A percentile compares a stretch with the other conserved stretches of the same genome.
Conservation (phyloP, 768 basidiomycete genomes). For the Pholiota conissans region DNA sequence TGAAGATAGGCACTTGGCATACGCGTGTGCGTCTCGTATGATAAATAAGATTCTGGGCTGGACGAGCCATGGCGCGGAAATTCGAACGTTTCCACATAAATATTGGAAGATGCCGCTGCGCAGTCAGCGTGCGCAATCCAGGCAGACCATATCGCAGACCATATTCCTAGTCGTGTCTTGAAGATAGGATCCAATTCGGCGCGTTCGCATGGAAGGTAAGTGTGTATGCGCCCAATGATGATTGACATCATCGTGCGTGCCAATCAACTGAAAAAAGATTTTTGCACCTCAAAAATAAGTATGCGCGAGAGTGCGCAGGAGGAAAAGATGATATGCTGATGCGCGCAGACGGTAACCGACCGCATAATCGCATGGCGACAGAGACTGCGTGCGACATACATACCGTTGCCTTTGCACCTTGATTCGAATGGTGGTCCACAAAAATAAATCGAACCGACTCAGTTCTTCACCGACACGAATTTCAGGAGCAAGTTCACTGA, state of each 20-base stretch:
- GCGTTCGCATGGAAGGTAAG: too few relatives aligned
- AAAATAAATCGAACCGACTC: not conserved
- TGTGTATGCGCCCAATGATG: not conserved
- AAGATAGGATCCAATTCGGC: too few relatives aligned
- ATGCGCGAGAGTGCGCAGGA: not conserved
- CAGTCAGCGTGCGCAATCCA: too few relatives aligned
- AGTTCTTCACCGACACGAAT: not conserved
- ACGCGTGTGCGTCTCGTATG: too few relatives aligned
- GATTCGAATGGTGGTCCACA: not conserved
- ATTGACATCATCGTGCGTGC: not conserved
- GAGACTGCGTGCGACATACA: not conserved
- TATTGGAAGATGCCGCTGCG: too few relatives aligned
- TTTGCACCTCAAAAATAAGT: not conserved
- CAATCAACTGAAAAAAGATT: too few relatives aligned
- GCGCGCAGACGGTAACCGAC: not conserved
- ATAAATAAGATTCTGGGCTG: too few relatives aligned
- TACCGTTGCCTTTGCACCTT: not conserved
- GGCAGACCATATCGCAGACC: too few relatives aligned
- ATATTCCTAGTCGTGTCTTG: too few relatives aligned
- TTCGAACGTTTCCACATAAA: too few relatives aligned
- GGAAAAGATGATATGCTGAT: not conserved
- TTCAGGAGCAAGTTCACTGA: not conserved
- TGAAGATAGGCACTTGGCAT: too few relatives aligned
- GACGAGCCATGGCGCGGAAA: too few relatives aligned
- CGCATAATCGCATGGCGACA: not conserved